Conservation (phyloP, 345 rosid species). For the Dovyalis caffra region DNA sequence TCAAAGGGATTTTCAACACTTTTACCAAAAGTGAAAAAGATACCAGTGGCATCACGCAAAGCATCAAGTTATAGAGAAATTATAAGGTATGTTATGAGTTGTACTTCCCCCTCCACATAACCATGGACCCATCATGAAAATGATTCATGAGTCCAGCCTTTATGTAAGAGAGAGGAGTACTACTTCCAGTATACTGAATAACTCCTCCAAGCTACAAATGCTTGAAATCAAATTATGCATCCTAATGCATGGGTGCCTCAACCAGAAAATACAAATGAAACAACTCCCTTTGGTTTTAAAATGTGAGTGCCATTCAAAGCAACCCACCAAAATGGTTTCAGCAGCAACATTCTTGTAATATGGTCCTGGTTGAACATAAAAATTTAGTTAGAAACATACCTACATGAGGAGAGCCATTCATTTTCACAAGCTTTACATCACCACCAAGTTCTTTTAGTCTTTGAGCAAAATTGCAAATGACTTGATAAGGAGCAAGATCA, state of each 20-base stretch:
- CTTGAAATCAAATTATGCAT: not conserved
- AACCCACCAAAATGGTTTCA: not conserved
- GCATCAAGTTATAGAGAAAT: not conserved
- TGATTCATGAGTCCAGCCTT: too few relatives aligned
- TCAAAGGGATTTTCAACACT: not conserved
- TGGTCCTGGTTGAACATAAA: not conserved
- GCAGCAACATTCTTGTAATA: not conserved
- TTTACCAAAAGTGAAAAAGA: not conserved
- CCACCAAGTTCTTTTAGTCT: conserved; percentile 74
- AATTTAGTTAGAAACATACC: conserved; percentile 46
- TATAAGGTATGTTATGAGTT: too few relatives aligned
- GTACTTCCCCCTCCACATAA: too few relatives aligned
- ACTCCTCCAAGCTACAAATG: not conserved
- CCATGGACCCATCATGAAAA: too few relatives aligned
- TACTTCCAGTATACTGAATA: too few relatives aligned
- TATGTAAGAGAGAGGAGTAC: too few relatives aligned
- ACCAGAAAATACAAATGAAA: not conserved
- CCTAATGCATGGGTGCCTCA: not conserved
- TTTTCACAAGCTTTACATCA: conserved; percentile 71
- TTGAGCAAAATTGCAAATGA: conserved; percentile 65
- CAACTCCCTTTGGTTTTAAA: not conserved
- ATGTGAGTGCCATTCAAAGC: not conserved
- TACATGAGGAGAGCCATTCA: conserved; percentile 85
- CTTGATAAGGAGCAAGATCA: conserved; percentile 74
- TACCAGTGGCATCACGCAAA: not conserved